Conservation (phyloP, 179 eudicot species). For the Spergularia azorica region DNA sequence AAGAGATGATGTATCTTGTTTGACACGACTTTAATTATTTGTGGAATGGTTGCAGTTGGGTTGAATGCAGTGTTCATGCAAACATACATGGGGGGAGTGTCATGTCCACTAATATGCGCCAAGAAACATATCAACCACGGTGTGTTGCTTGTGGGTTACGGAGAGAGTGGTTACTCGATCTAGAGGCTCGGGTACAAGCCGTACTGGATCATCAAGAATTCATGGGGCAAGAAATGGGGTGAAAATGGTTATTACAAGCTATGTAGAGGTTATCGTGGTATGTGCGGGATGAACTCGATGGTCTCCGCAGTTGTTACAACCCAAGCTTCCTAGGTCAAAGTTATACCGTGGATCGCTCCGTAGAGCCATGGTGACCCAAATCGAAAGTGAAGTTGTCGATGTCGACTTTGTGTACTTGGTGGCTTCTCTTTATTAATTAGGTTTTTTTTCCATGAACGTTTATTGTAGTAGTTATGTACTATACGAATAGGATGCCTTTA, state of each 20-base stretch:
- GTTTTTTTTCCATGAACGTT: too few relatives aligned
- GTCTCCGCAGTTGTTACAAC: conserved; percentile 72
- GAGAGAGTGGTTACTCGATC: conserved; percentile 71
- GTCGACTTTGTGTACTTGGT: too few relatives aligned
- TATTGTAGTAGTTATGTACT: too few relatives aligned
- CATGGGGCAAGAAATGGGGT: conserved; percentile 93
- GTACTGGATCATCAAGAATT: conserved; percentile 91
- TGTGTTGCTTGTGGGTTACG: conserved; percentile 81
- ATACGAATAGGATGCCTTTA: too few relatives aligned
- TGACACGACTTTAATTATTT: neutral
- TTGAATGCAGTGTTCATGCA: conserved; percentile 90
- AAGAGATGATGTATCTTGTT: neutral
- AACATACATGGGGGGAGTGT: conserved; percentile 88
- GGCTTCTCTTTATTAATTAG: too few relatives aligned
- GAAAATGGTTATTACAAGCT: conserved; percentile 75
- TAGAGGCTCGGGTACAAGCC: conserved; percentile 71
- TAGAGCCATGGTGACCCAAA: too few relatives aligned
- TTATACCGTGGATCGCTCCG: neutral
- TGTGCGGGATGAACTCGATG: conserved; percentile 96
- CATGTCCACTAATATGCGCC: conserved; percentile 79
- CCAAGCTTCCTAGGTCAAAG: conserved; percentile 21
- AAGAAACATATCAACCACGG: conserved; percentile 75
- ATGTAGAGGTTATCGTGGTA: conserved; percentile 63
- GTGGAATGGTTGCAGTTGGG: conserved; percentile 47
- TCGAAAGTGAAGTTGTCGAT: too few relatives aligned